A percentile compares a stretch with the other conserved stretches of the same genome.
Evolutionary conservation across 1,139 yeast species (phyloP).

Genomic region (Geotrichum siamense): DNA sequence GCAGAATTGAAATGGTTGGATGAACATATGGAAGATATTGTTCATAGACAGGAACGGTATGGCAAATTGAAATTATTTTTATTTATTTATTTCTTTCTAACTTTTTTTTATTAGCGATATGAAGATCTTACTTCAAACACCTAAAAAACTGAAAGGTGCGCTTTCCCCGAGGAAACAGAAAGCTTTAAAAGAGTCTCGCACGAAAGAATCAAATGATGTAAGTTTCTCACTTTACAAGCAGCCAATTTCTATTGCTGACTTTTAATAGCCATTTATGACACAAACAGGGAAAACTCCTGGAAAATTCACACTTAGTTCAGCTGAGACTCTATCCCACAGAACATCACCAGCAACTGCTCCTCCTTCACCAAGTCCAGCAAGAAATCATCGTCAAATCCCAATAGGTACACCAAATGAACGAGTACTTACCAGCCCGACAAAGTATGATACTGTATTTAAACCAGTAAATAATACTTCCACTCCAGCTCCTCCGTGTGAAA

Average conservation of each 20-base stretch:
- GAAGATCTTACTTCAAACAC: slow-evolving; percentile 32
- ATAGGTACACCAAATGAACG: too few relatives aligned
- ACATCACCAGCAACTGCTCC: neutral
- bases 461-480: neutral
- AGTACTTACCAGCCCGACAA: too few relatives aligned
- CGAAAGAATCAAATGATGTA: neutral
- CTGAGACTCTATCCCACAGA: too few relatives aligned
- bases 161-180: slow-evolving; percentile 32
- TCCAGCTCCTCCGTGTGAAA: neutral
- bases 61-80: neutral
- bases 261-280: neutral
- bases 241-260: neutral
- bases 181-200: neutral
- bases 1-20: slow-evolving; percentile 38
- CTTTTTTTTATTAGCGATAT: slow-evolving; percentile 19
- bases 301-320: neutral
- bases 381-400: too few relatives aligned
- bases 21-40: slow-evolving; percentile 1
- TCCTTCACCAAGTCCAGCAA: neutral
- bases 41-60: neutral
- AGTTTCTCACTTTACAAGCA: neutral
- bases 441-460: too few relatives aligned
- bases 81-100: neutral
- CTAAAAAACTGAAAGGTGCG: slow-evolving; percentile 29
- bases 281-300: neutral